phyloP scores from a whole-genome alignment of 805 yeast genomes.

The Metschnikowia amazonensis region DNA sequence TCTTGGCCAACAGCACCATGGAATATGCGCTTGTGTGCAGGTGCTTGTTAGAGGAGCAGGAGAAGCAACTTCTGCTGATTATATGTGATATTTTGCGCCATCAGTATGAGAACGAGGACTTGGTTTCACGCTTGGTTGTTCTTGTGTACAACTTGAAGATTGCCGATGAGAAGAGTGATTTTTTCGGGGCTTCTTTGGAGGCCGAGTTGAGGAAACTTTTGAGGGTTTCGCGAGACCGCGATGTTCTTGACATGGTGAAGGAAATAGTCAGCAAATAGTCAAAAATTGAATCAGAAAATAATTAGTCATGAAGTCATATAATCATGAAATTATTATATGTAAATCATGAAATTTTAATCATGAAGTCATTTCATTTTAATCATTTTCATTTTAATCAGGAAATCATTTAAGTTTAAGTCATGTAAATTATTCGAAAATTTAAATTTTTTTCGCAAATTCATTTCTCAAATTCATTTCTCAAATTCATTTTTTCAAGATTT shows the following conservation, averaged over 20 bases:
- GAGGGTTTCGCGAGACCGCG: constrained; percentile 2
- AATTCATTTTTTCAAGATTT: too few relatives aligned
- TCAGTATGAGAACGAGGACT: constrained; percentile 24
- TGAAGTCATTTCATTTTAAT: too few relatives aligned
- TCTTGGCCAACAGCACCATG: constrained; percentile 39
- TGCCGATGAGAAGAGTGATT: neutral
- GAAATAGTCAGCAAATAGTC: constrained; percentile 17
- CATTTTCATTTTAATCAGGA: too few relatives aligned
- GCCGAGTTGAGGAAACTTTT: constrained; percentile 7
- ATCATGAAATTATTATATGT: too few relatives aligned
- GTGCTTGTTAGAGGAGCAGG: constrained; percentile 17
- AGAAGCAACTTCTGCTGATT: constrained; percentile 16
- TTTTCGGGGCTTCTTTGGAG: constrained; percentile 3
- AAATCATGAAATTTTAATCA: too few relatives aligned
- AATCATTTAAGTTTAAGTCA: too few relatives aligned
- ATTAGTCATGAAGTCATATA: too few relatives aligned
- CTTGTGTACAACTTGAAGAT: constrained; percentile 4
- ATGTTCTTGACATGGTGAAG: constrained; percentile 7
- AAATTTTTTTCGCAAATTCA: too few relatives aligned
- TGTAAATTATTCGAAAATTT: too few relatives aligned
- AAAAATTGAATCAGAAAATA: too few relatives aligned
- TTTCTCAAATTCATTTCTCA: too few relatives aligned
- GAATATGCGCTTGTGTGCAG: constrained; percentile 35
- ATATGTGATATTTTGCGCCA: constrained; percentile 21
- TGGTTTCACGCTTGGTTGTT: constrained; percentile 27